Conservation (phyloP, 169 alveolate species). For the Plasmodium sp. region DNA sequence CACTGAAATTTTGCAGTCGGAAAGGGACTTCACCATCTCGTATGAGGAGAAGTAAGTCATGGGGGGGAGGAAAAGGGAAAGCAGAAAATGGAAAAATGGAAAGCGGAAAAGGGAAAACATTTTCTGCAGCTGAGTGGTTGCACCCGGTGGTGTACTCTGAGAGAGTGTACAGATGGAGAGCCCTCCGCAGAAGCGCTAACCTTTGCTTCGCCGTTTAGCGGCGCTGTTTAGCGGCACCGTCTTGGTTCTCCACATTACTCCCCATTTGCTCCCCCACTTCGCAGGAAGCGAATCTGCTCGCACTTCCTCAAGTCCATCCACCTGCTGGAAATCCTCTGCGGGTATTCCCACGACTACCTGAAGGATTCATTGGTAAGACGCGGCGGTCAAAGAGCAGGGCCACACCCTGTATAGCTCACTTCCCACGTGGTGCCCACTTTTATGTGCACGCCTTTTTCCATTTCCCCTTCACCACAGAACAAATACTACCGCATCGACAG, state of each 20-base stretch:
- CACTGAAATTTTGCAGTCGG: constrained; percentile 71
- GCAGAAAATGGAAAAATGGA: background rate
- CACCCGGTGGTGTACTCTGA: background rate
- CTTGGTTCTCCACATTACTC: background rate
- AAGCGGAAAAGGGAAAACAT: background rate
- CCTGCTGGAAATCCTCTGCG: constrained; percentile 66
- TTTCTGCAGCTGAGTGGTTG: too few species aligned
- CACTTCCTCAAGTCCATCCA: constrained; percentile 64
- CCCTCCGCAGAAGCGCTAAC: background rate
- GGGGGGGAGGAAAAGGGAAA: background rate
- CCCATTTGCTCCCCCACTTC: background rate
- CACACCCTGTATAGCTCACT: background rate
- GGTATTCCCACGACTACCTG: constrained; percentile 70
- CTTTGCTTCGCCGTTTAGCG: background rate
- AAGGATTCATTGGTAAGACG: constrained; percentile 65
- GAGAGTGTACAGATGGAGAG: background rate
- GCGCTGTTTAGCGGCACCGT: background rate
- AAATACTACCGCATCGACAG: constrained; percentile 68
- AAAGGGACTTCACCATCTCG: constrained; percentile 49
- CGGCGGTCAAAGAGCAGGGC: background rate
- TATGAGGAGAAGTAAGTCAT: constrained; percentile 55
- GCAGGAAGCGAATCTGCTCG: constrained; percentile 60
- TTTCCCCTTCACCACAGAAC: constrained; percentile 9
- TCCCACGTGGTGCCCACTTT: background rate
- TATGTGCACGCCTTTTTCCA: background rate